Conservation (phyloP, 1,284 basidiomycete genomes). For the Hymenochaete sp. region DNA sequence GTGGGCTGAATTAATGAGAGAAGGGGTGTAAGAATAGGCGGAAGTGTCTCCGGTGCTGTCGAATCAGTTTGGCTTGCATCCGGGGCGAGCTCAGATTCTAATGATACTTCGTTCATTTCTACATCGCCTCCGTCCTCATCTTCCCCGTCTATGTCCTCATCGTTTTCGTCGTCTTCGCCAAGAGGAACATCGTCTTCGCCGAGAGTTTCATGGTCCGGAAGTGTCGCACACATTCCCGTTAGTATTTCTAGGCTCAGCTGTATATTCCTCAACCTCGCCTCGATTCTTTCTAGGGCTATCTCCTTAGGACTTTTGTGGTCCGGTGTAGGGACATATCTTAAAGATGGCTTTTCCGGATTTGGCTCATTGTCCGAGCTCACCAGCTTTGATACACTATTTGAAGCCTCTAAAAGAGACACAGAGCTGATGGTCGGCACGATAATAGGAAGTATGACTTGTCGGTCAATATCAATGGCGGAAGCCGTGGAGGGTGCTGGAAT, state of each 20-base stretch:
- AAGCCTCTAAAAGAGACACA: constrained; percentile 47
- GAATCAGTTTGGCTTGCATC: constrained; percentile 11
- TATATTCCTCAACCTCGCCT: constrained; percentile 63
- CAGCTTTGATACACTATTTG: constrained; percentile 45
- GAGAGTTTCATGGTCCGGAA: constrained; percentile 60
- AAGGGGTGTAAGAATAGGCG: constrained; percentile 51
- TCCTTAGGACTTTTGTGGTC: constrained; percentile 69
- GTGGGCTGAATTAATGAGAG: constrained; percentile 64
- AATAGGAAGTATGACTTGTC: constrained; percentile 65
- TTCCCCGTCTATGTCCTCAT: constrained; percentile 26
- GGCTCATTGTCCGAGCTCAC: constrained; percentile 35
- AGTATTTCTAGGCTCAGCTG: constrained; percentile 79
- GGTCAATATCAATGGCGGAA: constrained; percentile 59
- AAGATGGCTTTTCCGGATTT: constrained; percentile 43
- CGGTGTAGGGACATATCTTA: constrained; percentile 53
- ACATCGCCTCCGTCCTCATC: constrained; percentile 24
- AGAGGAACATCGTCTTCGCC: constrained; percentile 25
- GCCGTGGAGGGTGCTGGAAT: constrained; percentile 56
- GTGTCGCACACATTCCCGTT: constrained; percentile 79
- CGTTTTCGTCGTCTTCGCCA: constrained; percentile 31
- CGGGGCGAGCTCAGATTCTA: constrained; percentile 22
- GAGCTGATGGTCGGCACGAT: constrained; percentile 61
- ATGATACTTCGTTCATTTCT: constrained; percentile 29
- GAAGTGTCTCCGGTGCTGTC: constrained; percentile 32
- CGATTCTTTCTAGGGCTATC: constrained; percentile 64